These are phyloP conservation scores for Collybia sordida DNA, from an alignment of 768 basidiomycete genomes.

Conservation along the genomic window DNA sequence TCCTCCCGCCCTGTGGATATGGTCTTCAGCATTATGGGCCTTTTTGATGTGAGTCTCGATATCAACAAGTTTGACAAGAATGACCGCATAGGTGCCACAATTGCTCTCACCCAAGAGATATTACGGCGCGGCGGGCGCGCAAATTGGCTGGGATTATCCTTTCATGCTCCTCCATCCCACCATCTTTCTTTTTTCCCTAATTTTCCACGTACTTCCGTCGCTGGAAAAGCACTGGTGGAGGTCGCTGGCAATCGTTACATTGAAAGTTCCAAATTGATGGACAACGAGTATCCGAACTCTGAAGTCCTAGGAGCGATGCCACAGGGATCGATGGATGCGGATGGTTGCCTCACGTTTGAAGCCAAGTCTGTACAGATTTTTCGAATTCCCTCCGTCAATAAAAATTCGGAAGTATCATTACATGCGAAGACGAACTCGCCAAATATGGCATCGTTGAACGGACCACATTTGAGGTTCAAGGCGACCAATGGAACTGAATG, in stretches of 20 bases:
- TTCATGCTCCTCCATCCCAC: neutral
- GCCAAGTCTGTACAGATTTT: neutral
- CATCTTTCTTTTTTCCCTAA: slow-evolving; percentile 1
- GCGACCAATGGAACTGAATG: neutral
- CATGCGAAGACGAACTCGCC: no score
- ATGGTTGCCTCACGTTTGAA: neutral
- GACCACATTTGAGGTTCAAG: neutral
- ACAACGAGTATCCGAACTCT: slow-evolving; percentile 1
- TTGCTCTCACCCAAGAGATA: slow-evolving; percentile 3
- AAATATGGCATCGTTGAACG: neutral
- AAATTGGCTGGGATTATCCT: slow-evolving; percentile 1
- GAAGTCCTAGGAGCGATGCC: slow-evolving; percentile 1
- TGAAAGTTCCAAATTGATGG: neutral
- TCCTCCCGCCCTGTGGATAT: slow-evolving; percentile 1
- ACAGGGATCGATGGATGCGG: neutral
- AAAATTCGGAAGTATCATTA: neutral
- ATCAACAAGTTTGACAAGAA: neutral
- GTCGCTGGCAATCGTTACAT: no score
- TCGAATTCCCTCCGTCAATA: neutral
- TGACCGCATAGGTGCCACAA: slow-evolving; percentile 1
- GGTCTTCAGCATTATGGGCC: slow-evolving; percentile 4
- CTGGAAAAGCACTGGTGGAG: neutral
- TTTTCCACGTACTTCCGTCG: neutral
- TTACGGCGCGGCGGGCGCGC: neutral
- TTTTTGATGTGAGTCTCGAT: slow-evolving; percentile 1